Conservation (phyloP, 75 land plant species). For the Larix kaempferi region DNA sequence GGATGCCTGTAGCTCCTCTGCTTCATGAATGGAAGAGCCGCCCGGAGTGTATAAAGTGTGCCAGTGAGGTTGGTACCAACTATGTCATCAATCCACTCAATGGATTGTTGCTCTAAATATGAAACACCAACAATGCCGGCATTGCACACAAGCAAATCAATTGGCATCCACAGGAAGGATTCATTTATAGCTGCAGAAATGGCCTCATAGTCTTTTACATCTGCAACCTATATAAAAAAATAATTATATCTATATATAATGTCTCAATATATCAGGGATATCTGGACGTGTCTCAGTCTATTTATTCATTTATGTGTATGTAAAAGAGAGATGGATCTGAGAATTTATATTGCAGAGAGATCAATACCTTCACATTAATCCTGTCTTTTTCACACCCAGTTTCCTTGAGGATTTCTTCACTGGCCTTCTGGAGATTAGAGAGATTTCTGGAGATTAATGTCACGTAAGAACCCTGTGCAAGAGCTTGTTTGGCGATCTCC, state of each 20-base stretch:
- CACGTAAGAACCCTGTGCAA: constrained; percentile 19
- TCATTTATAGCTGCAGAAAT: constrained; percentile 13
- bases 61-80: too few species aligned
- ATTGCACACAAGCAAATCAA: constrained; percentile 41
- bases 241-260: too few species aligned
- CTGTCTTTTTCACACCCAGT: not conserved
- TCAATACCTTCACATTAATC: constrained; percentile 1
- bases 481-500: constrained; percentile 25
- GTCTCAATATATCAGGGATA: too few species aligned
- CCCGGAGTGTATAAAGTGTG: constrained; percentile 25
- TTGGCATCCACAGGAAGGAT: constrained; percentile 22
- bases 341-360: too few species aligned
- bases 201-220: constrained; percentile 21
- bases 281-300: too few species aligned
- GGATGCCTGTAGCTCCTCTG: not conserved
- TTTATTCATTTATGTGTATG: not conserved
- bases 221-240: constrained; percentile 4
- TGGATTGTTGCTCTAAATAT: constrained; percentile 9
- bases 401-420: not conserved
- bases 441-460: constrained; percentile 22
- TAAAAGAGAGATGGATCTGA: too few species aligned
- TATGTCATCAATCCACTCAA: too few species aligned
- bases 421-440: constrained; percentile 5
- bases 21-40: constrained; percentile 34
- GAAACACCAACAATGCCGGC: constrained; percentile 19